Base-by-base conservation (phyloP, 2,329 filamentous ascomycete genomes). In the Escovopsis sp. region DNA sequence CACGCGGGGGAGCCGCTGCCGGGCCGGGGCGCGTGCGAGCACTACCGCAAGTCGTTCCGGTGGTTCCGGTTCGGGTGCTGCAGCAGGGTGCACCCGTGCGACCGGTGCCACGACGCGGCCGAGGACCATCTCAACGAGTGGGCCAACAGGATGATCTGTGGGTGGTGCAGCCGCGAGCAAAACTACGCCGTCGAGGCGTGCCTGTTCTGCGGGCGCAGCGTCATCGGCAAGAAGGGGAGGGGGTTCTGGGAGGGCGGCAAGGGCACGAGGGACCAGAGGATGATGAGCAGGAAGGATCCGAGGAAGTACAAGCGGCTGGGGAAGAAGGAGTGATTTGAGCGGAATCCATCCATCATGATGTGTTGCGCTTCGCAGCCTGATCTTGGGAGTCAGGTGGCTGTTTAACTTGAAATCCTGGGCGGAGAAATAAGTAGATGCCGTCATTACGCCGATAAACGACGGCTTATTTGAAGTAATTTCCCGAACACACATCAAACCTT, bases 181-280 rank as follows among this genome's bases (percentile, higher is more conserved):
- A 78, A 78, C 49, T 93, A 85, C 60, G 68, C 77, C 19, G 77
- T 82, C 2, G 82, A 88, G 55, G 78, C 80, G 47, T 93, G 85
- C 58, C 70, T 67, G 1, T 76, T 85, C 53, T 93, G 85, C 55
- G 81, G 80, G 39, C 67, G 78, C 32, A 73, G 70, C 40, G 72
- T 91, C 11, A 70, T 87, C 41, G 78, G 82, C 0, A 69, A 62
- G 49, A 80, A 76, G 54, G 74, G 75, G 3, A 61, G 57, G 36
- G 85, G 85, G 0, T 93, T 87, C 61, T 93, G 85, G 85, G 85
- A 93, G 64, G 85, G 85, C 10, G 85, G 85, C 2, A 85, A 82
- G 58, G 83, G 83, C 2, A 88, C 83, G n/a, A 67, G 84, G 47
- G 82, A 87, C 55, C 74, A 69, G 59, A 64, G 62, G 30, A 63